Base-by-base conservation (phyloP, 2,329 filamentous ascomycete species). In the Niveomyces coronatus region DNA sequence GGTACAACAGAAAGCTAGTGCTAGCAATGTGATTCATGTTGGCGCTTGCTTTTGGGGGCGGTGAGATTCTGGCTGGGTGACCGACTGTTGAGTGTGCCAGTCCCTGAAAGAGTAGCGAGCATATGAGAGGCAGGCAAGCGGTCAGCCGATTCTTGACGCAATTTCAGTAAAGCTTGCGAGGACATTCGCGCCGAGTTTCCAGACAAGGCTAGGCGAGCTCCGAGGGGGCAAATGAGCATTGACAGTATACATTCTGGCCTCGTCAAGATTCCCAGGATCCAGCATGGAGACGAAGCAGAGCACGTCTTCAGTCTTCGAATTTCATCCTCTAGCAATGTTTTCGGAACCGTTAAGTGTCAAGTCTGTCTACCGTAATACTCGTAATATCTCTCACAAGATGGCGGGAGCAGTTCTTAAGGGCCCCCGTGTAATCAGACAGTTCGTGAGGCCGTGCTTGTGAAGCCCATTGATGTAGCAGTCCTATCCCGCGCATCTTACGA, bases 311-410 rank as follows among this genome's bases (percentile, higher is more conserved):
- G n/a, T n/a, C 26, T 15, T 17, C 23, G 26, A 18, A 3, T 17
- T 5, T 39, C 18, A 13, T 28, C 14, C 31, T 14, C 19, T 14
- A 15, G 16, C 15, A 24, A 34, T 24, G 23, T 8, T 4, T n/a
- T 30, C 15, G 31, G 14, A 31, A 20, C 31, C 24, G 31, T 30
- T 30, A 26, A 20, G 8, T 39, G 37, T 39, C 37, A 34, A 24
- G 33, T 15, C 13, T 26, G 4, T 13, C 18, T 24, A 16, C 14
- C 11, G 37, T 39, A 29, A 22, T 30, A 30, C 37, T 30, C 16
- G 37, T 39, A 31, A 18, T 15, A 39, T 34, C 30, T 39, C 24
- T 30, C 31, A 39, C 37, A 39, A 33, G 37, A 39, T 34, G 11
- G 15, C 37, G 37, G 35, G 31, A 32, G 18, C n/a, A 14, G 14